Conservation (phyloP, 192 early-diverging fungal genomes). For the Coemansia sp. region DNA sequence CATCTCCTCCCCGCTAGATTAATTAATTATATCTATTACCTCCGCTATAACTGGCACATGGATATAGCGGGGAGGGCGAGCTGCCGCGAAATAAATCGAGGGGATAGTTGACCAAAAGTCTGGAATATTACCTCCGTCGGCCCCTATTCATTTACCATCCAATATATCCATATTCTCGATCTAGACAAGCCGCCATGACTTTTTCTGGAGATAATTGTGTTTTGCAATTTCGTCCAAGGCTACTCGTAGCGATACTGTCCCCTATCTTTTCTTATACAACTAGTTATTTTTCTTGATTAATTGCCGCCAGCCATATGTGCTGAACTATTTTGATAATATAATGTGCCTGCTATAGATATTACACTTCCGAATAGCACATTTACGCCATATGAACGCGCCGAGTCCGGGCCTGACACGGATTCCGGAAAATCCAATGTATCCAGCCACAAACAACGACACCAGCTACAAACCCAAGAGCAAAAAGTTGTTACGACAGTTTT, state of each 20-base stretch:
- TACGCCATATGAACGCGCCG: background rate
- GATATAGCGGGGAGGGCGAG: background rate
- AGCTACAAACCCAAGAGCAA: background rate
- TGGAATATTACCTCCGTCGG: background rate
- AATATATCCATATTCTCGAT: conserved; percentile 1
- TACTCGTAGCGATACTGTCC: too few species aligned
- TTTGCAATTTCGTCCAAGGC: too few species aligned
- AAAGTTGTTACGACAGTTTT: conserved; percentile 7
- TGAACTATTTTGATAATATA: background rate
- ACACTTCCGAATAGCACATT: background rate
- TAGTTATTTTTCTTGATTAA: too few species aligned
- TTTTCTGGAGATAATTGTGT: background rate
- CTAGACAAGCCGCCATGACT: background rate
- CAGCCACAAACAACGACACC: background rate
- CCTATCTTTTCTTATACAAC: too few species aligned
- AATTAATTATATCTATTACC: background rate
- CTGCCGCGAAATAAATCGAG: background rate
- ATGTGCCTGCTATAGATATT: background rate
- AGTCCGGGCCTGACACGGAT: background rate
- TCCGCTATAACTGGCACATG: background rate
- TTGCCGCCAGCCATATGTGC: too few species aligned
- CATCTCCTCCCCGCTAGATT: background rate
- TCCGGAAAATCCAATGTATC: background rate
- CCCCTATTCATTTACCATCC: background rate
- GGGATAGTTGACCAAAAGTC: background rate